Conservation (phyloP, 352 stramenopile species). For the Globisporangium sylvaticum region DNA sequence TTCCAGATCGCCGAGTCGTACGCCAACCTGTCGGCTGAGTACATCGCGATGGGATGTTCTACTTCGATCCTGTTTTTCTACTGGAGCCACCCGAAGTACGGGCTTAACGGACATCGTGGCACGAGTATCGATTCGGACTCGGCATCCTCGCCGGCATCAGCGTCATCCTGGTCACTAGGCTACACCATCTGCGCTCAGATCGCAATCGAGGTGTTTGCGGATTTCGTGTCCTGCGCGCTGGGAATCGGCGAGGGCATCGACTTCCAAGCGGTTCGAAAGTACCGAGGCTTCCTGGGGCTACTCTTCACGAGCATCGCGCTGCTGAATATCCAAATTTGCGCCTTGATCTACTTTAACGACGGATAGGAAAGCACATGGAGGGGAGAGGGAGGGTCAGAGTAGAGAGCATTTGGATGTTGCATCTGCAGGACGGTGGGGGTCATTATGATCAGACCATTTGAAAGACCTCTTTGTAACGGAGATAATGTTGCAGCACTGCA, state of each 20-base stretch:
- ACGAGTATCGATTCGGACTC: too few species aligned
- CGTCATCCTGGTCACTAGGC: background rate
- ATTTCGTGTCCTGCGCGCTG: conserved; percentile 11
- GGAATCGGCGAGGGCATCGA: conserved; percentile 9
- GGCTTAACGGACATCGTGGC: background rate
- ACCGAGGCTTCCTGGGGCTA: conserved; percentile 2
- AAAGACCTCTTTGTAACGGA: too few species aligned
- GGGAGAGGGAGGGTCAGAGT: background rate
- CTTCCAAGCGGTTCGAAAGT: conserved; percentile 6
- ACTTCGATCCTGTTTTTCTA: conserved; percentile 40
- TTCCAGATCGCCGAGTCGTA: conserved; percentile 36
- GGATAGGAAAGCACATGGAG: background rate
- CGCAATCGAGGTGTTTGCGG: conserved; percentile 7
- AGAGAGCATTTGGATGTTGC: background rate
- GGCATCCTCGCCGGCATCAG: too few species aligned
- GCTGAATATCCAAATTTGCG: conserved; percentile 16
- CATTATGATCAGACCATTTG: too few species aligned
- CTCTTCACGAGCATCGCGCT: conserved; percentile 10
- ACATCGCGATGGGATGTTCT: conserved; percentile 44
- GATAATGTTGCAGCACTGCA: too few species aligned
- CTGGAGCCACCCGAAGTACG: conserved; percentile 29
- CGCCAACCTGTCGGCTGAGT: conserved; percentile 48
- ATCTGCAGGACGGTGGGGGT: background rate
- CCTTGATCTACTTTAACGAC: conserved; percentile 8
- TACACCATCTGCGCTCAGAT: conserved; percentile 6